Percentiles rank a stretch among this genome's conserved stretches.
phyloP scores from a whole-genome alignment of 2,329 filamentous ascomycete species.

The Claviceps spartinae region DNA sequence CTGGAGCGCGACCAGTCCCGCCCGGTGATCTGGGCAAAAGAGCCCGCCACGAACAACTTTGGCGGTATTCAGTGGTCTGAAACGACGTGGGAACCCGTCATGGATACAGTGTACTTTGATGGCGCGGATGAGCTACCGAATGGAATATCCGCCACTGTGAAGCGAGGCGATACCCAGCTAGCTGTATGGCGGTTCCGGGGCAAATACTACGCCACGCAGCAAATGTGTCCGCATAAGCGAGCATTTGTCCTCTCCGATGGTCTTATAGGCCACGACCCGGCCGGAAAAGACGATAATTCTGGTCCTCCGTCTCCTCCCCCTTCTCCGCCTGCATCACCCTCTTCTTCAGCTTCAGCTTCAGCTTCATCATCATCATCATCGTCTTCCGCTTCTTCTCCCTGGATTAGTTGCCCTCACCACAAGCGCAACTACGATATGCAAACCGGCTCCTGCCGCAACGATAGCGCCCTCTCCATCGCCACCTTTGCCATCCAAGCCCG shows the following conservation, averaged over 20 bases:
- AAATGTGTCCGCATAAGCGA: slow-evolving; percentile 91
- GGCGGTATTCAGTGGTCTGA: slow-evolving; percentile 50
- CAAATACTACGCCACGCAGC: slow-evolving; percentile 72
- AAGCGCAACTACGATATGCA: slow-evolving; percentile 78
- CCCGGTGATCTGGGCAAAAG: slow-evolving; percentile 65
- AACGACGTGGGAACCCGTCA: slow-evolving; percentile 64
- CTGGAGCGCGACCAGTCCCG: slow-evolving; percentile 59
- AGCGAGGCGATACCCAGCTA: slow-evolving; percentile 78
- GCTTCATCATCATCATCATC: not conserved
- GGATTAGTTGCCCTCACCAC: slow-evolving; percentile 77
- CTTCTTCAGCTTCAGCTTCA: not conserved
- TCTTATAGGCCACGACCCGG: slow-evolving; percentile 45
- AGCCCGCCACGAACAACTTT: slow-evolving; percentile 58
- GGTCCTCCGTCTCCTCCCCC: no score
- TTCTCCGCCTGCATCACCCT: no score
- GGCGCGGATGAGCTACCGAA: slow-evolving; percentile 49
- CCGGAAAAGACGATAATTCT: slow-evolving; percentile 17
- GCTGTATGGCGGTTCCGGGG: slow-evolving; percentile 76
- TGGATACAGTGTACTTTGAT: slow-evolving; percentile 56
- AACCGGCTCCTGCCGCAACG: slow-evolving; percentile 60
- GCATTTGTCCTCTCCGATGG: slow-evolving; percentile 83
- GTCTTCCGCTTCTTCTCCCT: slow-evolving; percentile 32
- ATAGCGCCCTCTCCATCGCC: slow-evolving; percentile 63
- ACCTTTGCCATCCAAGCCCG: slow-evolving; percentile 68
- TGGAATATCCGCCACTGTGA: slow-evolving; percentile 63